Base-by-base conservation (phyloP, 441 rosid genomes). In the Populus hybrid region DNA sequence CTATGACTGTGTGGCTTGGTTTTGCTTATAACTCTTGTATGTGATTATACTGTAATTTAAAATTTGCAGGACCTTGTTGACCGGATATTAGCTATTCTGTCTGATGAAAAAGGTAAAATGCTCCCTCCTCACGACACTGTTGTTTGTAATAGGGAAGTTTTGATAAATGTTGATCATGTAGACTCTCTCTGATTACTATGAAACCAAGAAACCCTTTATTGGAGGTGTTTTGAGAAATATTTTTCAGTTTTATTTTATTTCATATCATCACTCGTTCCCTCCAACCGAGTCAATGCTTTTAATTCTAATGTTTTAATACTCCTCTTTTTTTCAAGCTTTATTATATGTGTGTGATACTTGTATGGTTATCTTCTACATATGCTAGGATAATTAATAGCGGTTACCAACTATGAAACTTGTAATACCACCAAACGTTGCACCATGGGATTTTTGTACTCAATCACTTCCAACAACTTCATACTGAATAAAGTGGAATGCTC, bases 11-110 rank as follows among this genome's bases (percentile, higher is more conserved):
- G 26, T 20, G 21, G 36, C 21, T 5, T 20, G 14, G 12, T 18
- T 46, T 40, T 72, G 50, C 57, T 20, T 59, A 10, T 71, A 67
- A 50, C 57, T 77, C 9, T 16, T 42, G 26, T 68, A 53, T 72
- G 74, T 75, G 70, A 73, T 59, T 75, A 74, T 75, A 42, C 28
- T 83, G 75, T 69, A 11, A 66, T 65, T 32, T 84, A 77, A 77
- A n/a, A 77, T 84, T 75, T 82, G 78, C 76, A 97, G 99, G 99
- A 94, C 74, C 99, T 97, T 78, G 94, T 93, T 50, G 97, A 90
- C 40, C 86, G 99, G 82, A 92, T 94, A 77, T 82, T 94, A 79
- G 76, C 81, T 36, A 84, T 87, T 80, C 91, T 97, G 14, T 83
- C 97, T 9, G 93, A 91, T 76, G 97, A 88, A 59, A 91, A 86